Evolutionary conservation across 805 yeast genomes (phyloP).

Genomic region (Candida pseudofarinosa): DNA sequence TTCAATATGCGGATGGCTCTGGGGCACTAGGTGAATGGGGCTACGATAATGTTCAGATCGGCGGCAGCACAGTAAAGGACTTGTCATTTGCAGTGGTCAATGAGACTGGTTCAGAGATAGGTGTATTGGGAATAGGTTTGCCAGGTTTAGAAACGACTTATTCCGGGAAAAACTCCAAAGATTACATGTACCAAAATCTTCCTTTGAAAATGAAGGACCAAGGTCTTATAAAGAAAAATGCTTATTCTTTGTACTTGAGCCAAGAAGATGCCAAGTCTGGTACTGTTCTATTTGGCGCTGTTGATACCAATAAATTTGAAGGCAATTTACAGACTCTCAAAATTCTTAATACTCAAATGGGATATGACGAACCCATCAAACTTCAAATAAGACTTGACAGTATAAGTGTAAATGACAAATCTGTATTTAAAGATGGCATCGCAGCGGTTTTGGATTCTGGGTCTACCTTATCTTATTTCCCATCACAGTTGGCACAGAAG

Average conservation of each 20-base stretch:
- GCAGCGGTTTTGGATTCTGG: constrained; percentile 34
- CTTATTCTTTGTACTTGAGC: constrained; percentile 37
- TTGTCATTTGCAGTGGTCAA: constrained; percentile 75
- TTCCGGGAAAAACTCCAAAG: neutral
- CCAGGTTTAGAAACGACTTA: constrained; percentile 63
- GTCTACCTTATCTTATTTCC: constrained; percentile 40
- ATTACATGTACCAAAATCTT: constrained; percentile 34
- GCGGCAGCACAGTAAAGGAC: constrained; percentile 43
- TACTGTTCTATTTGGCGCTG: constrained; percentile 39
- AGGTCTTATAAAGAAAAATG: constrained; percentile 30
- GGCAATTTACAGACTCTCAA: constrained; percentile 32
- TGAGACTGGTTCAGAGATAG: constrained; percentile 56
- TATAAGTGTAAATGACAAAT: constrained; percentile 17
- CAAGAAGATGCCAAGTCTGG: constrained; percentile 22
- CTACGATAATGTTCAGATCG: constrained; percentile 53
- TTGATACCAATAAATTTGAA: constrained; percentile 38
- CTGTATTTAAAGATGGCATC: constrained; percentile 15
- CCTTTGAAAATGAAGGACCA: constrained; percentile 29
- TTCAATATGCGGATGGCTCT: constrained; percentile 47
- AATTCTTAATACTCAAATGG: constrained; percentile 38
- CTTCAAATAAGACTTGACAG: constrained; percentile 47
- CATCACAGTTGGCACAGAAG: constrained; percentile 27
- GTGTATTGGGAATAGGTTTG: constrained; percentile 75
- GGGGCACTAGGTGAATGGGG: constrained; percentile 56
- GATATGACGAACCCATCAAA: constrained; percentile 39